These are phyloP conservation scores for Eimeria necatrix DNA, from an alignment of 169 alveolate genomes.

Conservation along the genomic window DNA sequence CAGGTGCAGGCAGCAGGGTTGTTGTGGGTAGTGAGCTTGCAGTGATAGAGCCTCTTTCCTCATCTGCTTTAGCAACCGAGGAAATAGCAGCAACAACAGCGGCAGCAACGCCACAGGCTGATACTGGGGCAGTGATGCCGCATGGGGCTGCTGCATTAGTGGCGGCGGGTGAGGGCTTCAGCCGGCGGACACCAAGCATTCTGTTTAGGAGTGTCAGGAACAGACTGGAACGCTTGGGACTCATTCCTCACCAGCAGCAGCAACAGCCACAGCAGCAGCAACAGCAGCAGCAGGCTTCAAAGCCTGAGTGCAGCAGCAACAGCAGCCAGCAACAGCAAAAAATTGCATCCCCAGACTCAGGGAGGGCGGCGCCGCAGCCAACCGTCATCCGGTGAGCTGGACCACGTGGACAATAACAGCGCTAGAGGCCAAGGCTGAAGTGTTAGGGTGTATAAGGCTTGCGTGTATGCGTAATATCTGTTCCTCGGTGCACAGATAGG, in stretches of 20 bases:
- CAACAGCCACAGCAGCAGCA: background rate
- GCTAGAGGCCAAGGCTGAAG: no score
- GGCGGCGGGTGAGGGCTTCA: background rate
- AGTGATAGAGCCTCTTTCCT: background rate
- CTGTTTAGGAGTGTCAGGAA: constrained; percentile 40
- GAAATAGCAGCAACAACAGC: background rate
- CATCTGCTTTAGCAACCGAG: background rate
- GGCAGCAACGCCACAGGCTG: background rate
- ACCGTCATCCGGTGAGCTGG: constrained; percentile 23
- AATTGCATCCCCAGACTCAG: background rate
- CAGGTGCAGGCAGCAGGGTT: constrained; percentile 74
- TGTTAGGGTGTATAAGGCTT: no score
- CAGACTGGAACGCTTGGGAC: constrained; percentile 26
- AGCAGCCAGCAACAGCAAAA: background rate
- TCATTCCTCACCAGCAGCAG: background rate
- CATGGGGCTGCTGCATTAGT: background rate
- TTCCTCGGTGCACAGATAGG: background rate
- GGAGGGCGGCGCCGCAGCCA: background rate
- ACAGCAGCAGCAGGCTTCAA: background rate
- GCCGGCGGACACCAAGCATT: constrained; percentile 1
- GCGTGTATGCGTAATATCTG: background rate
- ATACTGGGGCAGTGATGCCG: background rate
- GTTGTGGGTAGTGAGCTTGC: constrained; percentile 78
- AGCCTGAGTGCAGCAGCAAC: background rate
- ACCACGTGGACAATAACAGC: no score